Percentiles rank a stretch among this genome's conserved stretches.
Conservation (phyloP, 202 grass and related monocot genomes). For the Panicum virgatum region DNA sequence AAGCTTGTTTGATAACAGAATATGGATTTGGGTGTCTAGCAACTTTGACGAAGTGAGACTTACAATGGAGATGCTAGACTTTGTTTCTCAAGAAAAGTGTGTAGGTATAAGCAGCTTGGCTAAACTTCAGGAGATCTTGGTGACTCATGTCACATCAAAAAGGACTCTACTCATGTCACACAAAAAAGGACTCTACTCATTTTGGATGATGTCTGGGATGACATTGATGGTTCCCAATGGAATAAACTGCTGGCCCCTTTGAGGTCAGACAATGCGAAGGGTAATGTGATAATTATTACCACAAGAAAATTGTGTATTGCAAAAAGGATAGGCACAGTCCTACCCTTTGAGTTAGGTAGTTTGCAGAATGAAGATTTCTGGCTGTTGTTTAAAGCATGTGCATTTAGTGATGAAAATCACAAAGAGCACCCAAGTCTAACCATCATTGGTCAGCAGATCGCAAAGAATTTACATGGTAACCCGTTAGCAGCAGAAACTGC, state of each 20-base stretch:
- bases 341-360: slow-evolving; percentile 4
- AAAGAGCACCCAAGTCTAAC: slow-evolving; percentile 21
- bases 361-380: slow-evolving; percentile 38
- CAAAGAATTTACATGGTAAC: slow-evolving; percentile 30
- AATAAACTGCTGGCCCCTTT: slow-evolving; percentile 38
- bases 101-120: slow-evolving; percentile 15
- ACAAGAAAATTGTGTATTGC: slow-evolving; percentile 30
- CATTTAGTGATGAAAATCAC: slow-evolving; percentile 39
- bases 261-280: neutral
- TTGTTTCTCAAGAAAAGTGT: slow-evolving; percentile 11
- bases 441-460: slow-evolving; percentile 41
- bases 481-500: slow-evolving; percentile 41
- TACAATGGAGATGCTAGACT: slow-evolving; percentile 38
- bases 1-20: slow-evolving; percentile 28
- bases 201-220: slow-evolving; percentile 60
- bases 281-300: slow-evolving; percentile 35
- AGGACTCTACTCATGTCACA: too few species aligned
- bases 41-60: slow-evolving; percentile 31
- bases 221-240: slow-evolving; percentile 12
- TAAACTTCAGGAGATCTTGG: slow-evolving; percentile 42
- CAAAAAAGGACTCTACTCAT: slow-evolving; percentile 46
- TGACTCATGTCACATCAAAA: slow-evolving; percentile 18
- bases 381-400: slow-evolving; percentile 39
- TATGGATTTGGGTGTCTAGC: slow-evolving; percentile 50
- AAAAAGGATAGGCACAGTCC: slow-evolving; percentile 34